phyloP scores from a whole-genome alignment of 106 monocot species.

The Acorus gramineus region DNA sequence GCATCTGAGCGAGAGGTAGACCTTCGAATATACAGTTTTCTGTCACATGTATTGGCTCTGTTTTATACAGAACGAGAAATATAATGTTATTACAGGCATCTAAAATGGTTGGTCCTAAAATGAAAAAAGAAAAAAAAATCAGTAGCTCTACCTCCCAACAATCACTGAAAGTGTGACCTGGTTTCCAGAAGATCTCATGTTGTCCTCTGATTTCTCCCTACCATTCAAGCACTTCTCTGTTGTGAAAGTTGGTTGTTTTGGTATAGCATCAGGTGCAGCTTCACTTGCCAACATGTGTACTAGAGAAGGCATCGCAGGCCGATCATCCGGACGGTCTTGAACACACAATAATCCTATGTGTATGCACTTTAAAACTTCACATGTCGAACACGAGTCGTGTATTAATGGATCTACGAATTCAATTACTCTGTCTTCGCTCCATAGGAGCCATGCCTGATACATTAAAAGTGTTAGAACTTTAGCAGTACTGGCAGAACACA shows the following conservation, averaged over 20 bases:
- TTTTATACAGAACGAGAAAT: no score
- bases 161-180: constrained; percentile 16
- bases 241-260: constrained; percentile 17
- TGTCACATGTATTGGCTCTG: no score
- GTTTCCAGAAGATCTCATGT: background rate
- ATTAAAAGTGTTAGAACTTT: background rate
- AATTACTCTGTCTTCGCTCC: constrained; percentile 17
- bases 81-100: no score
- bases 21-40: no score
- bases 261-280: constrained; percentile 4
- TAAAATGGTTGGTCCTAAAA: no score
- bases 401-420: constrained; percentile 23
- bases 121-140: background rate
- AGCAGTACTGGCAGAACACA: background rate
- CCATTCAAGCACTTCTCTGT: background rate
- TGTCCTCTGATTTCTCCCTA: background rate
- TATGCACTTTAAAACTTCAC: constrained; percentile 22
- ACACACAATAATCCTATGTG: constrained; percentile 31
- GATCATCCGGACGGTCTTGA: constrained; percentile 20
- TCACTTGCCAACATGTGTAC: constrained; percentile 19
- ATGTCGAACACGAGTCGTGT: constrained; percentile 2
- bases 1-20: no score
- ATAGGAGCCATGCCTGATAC: constrained; percentile 22
- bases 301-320: constrained; percentile 16
- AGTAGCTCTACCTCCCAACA: constrained; percentile 8